Evolutionary conservation across 257 asterid species (phyloP).

Genomic region (Solanum neorickii): DNA sequence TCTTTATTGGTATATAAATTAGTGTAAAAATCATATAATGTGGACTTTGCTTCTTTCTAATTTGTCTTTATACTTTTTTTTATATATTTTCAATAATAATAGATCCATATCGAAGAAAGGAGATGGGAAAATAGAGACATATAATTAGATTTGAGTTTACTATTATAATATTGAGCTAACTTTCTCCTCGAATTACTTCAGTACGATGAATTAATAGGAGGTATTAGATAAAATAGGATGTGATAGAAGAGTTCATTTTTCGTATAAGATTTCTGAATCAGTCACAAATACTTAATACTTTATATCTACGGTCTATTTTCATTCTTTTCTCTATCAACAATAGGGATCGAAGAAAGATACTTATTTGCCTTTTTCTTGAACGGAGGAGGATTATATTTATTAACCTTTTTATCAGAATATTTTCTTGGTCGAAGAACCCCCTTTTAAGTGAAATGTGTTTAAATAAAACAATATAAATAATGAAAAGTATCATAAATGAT

Average conservation of each 20-base stretch:
- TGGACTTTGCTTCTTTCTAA: neutral
- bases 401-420: neutral
- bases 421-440: neutral
- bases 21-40: neutral
- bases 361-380: neutral
- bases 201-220: accelerated
- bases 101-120: neutral
- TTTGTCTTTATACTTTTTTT: neutral
- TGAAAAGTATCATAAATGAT: neutral
- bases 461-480: neutral
- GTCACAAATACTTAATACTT: neutral
- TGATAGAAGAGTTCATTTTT: neutral
- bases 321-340: neutral
- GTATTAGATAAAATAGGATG: neutral
- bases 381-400: neutral
- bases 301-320: neutral
- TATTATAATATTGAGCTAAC: neutral
- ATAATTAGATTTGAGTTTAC: neutral
- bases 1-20: neutral
- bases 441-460: neutral
- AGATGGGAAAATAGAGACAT: neutral
- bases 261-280: neutral
- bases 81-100: neutral
- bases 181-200: neutral
- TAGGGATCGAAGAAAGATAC: neutral